A percentile compares a stretch with the other conserved stretches of the same genome.
Evolutionary conservation across 106 monocot species (phyloP).

Genomic region (Allium cepa): DNA sequence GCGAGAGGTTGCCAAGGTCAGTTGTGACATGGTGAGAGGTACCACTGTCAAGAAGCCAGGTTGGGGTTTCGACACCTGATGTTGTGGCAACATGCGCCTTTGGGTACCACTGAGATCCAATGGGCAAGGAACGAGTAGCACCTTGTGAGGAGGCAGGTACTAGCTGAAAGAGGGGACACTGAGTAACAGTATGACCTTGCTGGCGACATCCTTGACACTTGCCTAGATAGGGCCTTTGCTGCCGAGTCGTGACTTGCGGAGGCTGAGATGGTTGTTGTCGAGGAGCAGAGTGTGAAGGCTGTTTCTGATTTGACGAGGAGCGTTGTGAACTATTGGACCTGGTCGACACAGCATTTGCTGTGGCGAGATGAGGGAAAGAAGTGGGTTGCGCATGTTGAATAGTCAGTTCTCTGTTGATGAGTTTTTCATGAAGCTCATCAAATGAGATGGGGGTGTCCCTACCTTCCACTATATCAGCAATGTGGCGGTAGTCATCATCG

Average conservation of each 20-base stretch:
- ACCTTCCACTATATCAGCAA: background rate
- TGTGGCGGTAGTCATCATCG: background rate
- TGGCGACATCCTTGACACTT: background rate
- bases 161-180: background rate
- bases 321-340: background rate
- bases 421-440: constrained; percentile 1
- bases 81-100: background rate
- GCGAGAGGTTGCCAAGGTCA: background rate
- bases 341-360: background rate
- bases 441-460: background rate
- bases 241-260: background rate
- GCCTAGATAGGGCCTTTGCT: background rate
- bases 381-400: background rate
- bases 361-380: background rate
- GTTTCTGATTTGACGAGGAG: background rate
- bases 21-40: background rate
- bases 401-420: background rate
- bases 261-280: background rate
- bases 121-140: too few species aligned
- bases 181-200: background rate
- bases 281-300: background rate
- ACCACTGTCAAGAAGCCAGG: background rate
- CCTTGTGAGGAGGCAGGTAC: too few species aligned
- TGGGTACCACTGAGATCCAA: too few species aligned
- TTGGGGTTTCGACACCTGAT: background rate